Evolutionary conservation across 345 rosid genomes (phyloP).

Genomic region (Murraya koenigii): DNA sequence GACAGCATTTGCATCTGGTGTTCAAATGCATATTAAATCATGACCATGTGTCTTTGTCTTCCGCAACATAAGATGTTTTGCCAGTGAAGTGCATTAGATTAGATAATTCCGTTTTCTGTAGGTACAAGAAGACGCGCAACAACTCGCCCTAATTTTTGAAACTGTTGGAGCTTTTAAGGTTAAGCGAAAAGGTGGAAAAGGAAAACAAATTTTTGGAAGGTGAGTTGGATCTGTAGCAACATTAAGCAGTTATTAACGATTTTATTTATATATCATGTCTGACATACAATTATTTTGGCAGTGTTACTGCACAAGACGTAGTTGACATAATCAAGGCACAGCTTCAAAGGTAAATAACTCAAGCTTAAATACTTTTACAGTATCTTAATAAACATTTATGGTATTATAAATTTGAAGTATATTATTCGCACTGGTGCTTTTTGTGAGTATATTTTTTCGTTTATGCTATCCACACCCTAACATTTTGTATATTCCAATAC

Average conservation of each 20-base stretch:
- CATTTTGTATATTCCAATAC: background rate
- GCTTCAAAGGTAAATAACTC: constrained; percentile 63
- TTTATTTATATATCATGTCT: constrained; percentile 7
- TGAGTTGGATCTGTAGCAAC: constrained; percentile 32
- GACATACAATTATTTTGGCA: constrained; percentile 31
- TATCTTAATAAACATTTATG: background rate
- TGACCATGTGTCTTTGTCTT: background rate
- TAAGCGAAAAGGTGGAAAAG: constrained; percentile 94
- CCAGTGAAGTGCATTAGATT: background rate
- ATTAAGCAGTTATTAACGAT: background rate
- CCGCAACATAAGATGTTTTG: background rate
- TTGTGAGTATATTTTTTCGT: background rate
- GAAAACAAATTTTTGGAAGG: constrained; percentile 87
- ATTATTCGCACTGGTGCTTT: background rate
- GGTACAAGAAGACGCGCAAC: constrained; percentile 95
- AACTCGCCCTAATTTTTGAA: constrained; percentile 76
- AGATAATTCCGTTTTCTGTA: constrained; percentile 23
- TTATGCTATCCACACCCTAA: background rate
- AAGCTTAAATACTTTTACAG: background rate
- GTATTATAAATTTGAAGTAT: background rate
- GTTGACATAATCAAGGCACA: constrained; percentile 92
- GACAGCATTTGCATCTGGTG: background rate
- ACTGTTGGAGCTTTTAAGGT: constrained; percentile 93
- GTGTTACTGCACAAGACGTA: constrained; percentile 93
- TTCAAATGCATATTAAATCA: background rate